A percentile compares a stretch with the other conserved stretches of the same genome.
Conservation (phyloP, 306 rosid genomes). For the Glycyrrhiza uralensis region DNA sequence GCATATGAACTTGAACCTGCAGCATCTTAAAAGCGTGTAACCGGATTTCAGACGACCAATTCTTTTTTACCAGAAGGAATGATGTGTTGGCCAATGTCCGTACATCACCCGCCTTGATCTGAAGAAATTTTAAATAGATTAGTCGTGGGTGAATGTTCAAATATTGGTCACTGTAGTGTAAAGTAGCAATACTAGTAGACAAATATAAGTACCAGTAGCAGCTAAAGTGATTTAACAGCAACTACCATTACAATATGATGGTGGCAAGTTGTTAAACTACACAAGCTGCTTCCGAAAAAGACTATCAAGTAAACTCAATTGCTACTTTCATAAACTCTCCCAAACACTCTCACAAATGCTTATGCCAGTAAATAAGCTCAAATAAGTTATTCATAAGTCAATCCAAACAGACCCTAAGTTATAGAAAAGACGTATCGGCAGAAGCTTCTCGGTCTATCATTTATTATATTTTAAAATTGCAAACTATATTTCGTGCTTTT, state of each 20-base stretch:
- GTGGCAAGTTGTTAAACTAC: neutral
- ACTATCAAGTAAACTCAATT: neutral
- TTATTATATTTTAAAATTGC: neutral
- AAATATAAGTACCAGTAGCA: neutral
- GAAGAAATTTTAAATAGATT: constrained; percentile 27
- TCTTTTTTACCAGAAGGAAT: constrained; percentile 68
- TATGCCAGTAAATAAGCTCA: too few species aligned
- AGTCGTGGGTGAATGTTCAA: neutral
- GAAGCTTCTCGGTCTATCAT: neutral
- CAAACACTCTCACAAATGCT: too few species aligned
- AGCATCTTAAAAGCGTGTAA: constrained; percentile 93
- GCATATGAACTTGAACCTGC: constrained; percentile 56
- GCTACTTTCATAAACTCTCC: too few species aligned
- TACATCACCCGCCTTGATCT: constrained; percentile 77
- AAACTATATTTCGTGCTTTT: neutral
- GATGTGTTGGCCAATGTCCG: constrained; percentile 70
- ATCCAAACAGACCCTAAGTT: too few species aligned
- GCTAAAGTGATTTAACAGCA: neutral
- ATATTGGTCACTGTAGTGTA: neutral
- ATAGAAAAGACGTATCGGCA: neutral
- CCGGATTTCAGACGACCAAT: constrained; percentile 94
- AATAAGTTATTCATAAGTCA: too few species aligned
- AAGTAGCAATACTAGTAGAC: constrained; percentile 3
- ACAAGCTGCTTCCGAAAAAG: neutral
- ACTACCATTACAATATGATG: neutral